These are phyloP conservation scores for Bipolaris bicolor DNA, from an alignment of 2,329 filamentous ascomycete species.

Conservation along the genomic window DNA sequence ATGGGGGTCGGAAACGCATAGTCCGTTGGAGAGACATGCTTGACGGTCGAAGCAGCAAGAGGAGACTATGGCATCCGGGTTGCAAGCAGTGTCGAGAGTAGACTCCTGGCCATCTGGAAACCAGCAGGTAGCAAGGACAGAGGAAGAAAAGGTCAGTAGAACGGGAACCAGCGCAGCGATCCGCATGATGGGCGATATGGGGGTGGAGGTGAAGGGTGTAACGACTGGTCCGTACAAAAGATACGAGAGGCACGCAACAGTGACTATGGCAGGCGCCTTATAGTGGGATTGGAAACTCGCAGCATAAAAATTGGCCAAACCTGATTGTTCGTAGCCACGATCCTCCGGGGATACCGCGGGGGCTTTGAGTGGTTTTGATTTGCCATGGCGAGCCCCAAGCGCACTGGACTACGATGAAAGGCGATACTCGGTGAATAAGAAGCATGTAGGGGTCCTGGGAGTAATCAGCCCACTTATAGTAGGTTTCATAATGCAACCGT, in stretches of 20 bases:
- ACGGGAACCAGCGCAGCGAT: background rate
- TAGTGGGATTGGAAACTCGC: background rate
- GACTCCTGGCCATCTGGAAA: slow-evolving; percentile 24
- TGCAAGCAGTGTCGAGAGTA: slow-evolving; percentile 23
- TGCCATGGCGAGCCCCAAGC: background rate
- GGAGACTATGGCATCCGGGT: slow-evolving; percentile 27
- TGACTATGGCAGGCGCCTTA: slow-evolving; percentile 3
- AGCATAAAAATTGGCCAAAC: background rate
- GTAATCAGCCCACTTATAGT: background rate
- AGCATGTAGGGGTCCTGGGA: background rate
- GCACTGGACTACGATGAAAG: background rate
- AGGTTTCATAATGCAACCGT: background rate
- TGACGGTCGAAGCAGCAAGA: slow-evolving; percentile 37
- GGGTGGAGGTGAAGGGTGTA: background rate
- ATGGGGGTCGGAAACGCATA: slow-evolving; percentile 37
- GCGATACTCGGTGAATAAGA: slow-evolving; percentile 1
- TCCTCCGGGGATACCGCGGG: slow-evolving; percentile 2
- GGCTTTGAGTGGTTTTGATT: background rate
- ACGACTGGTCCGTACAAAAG: background rate
- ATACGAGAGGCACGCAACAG: background rate
- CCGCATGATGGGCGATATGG: background rate
- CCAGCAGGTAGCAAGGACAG: slow-evolving; percentile 20
- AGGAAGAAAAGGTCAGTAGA: slow-evolving; percentile 1
- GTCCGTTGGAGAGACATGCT: slow-evolving; percentile 41
- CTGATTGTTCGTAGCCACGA: slow-evolving; percentile 1